These are phyloP conservation scores for Mesembryanthemum crystallinum DNA, from an alignment of 148 eudicot species.

Conservation along the genomic window DNA sequence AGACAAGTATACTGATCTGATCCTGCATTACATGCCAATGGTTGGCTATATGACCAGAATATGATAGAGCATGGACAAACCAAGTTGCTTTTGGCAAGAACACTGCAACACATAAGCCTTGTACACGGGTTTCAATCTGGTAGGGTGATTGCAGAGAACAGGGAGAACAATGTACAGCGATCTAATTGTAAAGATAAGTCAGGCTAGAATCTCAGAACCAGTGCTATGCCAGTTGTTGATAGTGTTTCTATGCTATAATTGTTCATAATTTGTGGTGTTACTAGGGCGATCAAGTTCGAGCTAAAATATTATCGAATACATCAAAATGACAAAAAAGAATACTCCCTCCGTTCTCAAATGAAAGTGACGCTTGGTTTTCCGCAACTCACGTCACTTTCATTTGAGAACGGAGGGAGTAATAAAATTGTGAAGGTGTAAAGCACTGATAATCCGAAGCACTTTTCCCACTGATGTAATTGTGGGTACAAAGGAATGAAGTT, in stretches of 20 bases:
- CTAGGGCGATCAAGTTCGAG: neutral
- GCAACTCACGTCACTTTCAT: too few relatives aligned
- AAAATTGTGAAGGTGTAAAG: neutral
- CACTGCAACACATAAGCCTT: neutral
- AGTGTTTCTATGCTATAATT: neutral
- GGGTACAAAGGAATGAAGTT: neutral
- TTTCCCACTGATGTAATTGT: neutral
- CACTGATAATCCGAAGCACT: neutral
- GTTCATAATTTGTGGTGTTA: neutral
- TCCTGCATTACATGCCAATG: neutral
- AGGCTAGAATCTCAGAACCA: neutral
- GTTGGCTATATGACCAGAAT: neutral
- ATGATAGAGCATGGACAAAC: neutral
- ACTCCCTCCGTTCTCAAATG: too few relatives aligned
- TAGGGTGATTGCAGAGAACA: neutral
- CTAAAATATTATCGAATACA: neutral
- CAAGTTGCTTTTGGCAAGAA: neutral
- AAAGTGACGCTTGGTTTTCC: too few relatives aligned
- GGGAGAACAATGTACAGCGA: neutral
- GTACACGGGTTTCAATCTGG: neutral
- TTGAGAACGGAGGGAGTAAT: too few relatives aligned
- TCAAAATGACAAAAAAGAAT: neutral
- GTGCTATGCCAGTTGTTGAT: neutral
- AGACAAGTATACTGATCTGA: neutral
- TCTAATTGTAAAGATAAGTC: neutral